Base-by-base conservation (phyloP, 768 basidiomycete genomes). In the Agaricus sinodeliciosus region DNA sequence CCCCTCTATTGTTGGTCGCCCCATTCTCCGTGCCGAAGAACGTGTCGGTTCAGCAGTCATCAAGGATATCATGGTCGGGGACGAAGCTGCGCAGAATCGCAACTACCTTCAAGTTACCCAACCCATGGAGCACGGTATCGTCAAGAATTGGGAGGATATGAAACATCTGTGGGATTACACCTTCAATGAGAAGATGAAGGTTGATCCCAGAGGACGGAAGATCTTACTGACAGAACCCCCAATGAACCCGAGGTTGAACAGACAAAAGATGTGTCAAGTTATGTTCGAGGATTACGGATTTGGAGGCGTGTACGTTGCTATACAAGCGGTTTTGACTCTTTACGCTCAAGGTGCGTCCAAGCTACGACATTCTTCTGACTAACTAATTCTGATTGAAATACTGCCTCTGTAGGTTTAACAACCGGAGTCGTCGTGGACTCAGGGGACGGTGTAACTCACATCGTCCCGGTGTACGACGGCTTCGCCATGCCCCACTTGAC, bases 221-320 rank as follows among this genome's bases (percentile, higher is more conserved):
- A 80, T 99, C 36, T 69, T 99, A 56, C 77, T 99, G 61, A 99
- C 96, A 0, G 96, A 99, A 69, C 96, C 96, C 13, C 96, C 96
- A 26, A 98, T 98, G 96, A 98, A 99, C 70, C 96, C 96, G 3
- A 91, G 85, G 65, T 85, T 71, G 58, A 98, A 99, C 69, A 70
- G 96, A 62, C 85, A 94, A 68, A 75, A 80, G 67, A 97, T 99
- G 94, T 87, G 85, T 52, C 87, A 98, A 68, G 91, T 97, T 63
- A 99, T 99, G 96, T 97, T 99, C 65, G 96, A 99, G 73, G 90
- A 95, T 57, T 99, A 97, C 68, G 93, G 91, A 2, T 97, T 98
- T 62, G 84, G 84, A 15, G 90, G 92, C 0, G 92, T 98, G 53
- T 98, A 98, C 68, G 86, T 99, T 2, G 96, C 96, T 16, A 97